These are phyloP conservation scores for Hibiscus trionum DNA, from an alignment of 345 rosid species.

Conservation along the genomic window DNA sequence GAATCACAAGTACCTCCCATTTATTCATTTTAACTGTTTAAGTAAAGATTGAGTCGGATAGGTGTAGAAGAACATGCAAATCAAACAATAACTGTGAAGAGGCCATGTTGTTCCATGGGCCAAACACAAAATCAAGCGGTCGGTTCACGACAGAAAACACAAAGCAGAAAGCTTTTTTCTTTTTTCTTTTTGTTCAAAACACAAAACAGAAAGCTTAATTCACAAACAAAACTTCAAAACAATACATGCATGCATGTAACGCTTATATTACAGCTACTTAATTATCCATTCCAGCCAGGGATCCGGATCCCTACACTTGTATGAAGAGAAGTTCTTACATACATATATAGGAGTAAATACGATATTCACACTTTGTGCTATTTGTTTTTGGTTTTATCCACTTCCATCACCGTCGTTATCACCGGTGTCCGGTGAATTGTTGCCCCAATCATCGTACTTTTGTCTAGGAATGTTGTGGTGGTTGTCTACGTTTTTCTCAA, in stretches of 20 bases:
- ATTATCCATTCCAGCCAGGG: not conserved
- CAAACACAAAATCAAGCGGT: too few relatives aligned
- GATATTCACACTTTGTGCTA: not conserved
- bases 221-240: not conserved
- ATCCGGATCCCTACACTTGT: not conserved
- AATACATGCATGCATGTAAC: not conserved
- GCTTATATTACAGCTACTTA: not conserved
- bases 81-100: too few relatives aligned
- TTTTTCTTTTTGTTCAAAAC: not conserved
- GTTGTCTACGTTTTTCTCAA: constrained; percentile 21
- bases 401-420: constrained; percentile 10
- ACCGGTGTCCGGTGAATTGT: constrained; percentile 5
- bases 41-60: too few relatives aligned
- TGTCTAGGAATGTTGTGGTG: constrained; percentile 40
- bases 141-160: not conserved
- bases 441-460: constrained; percentile 18
- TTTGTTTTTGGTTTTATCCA: not conserved
- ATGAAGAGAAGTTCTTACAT: not conserved
- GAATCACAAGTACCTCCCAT: too few relatives aligned
- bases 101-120: too few relatives aligned
- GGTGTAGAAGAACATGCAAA: too few relatives aligned
- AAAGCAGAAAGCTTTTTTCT: not conserved
- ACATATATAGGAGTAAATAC: not conserved
- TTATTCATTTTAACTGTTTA: too few relatives aligned
- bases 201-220: not conserved